These are phyloP conservation scores for Aspergillus persii DNA, from an alignment of 2,329 filamentous ascomycete species.

Conservation along the genomic window DNA sequence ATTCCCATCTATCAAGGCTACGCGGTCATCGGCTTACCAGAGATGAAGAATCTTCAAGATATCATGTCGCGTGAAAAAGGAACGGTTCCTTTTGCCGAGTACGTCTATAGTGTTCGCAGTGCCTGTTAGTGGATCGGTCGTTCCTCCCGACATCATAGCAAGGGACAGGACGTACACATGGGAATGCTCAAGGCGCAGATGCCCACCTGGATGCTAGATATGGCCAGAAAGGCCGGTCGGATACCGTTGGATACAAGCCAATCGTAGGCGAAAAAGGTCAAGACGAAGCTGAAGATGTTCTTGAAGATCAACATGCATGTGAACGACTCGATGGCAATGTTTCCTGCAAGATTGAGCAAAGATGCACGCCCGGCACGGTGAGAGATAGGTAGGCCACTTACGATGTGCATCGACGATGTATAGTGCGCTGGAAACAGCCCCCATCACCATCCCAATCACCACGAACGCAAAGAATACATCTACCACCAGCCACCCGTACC, in stretches of 20 bases:
- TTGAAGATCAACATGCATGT: conserved; percentile 91
- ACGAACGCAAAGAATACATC: conserved; percentile 81
- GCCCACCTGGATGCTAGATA: conserved; percentile 73
- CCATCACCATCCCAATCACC: conserved; percentile 87
- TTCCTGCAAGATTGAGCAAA: conserved; percentile 49
- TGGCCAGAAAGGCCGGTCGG: conserved; percentile 62
- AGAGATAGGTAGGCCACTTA: conserved; percentile 44
- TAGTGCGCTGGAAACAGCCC: conserved; percentile 77
- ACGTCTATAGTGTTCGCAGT: conserved; percentile 56
- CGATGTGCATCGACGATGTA: conserved; percentile 94
- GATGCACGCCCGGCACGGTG: neutral
- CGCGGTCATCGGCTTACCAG: conserved; percentile 16
- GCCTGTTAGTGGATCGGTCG: neutral
- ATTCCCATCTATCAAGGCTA: neutral
- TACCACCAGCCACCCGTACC: conserved; percentile 70
- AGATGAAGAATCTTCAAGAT: conserved; percentile 53
- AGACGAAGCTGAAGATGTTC: conserved; percentile 83
- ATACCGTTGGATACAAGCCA: conserved; percentile 68
- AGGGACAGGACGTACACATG: conserved; percentile 62
- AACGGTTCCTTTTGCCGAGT: conserved; percentile 73
- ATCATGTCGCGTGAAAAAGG: conserved; percentile 73
- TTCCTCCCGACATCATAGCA: neutral
- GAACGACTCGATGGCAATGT: conserved; percentile 82
- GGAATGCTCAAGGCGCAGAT: conserved; percentile 74
- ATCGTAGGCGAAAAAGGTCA: conserved; percentile 80